Base-by-base conservation (phyloP, 176 grass and related monocot species). In the Aegilops tauschii region DNA sequence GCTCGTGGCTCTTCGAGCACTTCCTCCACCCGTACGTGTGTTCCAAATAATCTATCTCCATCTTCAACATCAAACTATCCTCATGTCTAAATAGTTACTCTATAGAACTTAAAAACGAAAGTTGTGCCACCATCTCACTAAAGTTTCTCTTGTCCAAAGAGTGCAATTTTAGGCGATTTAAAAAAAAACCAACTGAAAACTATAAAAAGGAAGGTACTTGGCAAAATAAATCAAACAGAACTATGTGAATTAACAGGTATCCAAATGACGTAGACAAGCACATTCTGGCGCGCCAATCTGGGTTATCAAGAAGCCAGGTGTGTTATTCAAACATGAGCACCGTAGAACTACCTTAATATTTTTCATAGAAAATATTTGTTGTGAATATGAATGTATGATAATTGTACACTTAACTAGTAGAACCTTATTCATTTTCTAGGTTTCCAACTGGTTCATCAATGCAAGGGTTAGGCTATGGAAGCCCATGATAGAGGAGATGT, bases 391-490 rank as follows among this genome's bases (percentile, higher is more conserved):
- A 59, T n/a, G 56, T 3, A 59, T 21, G 56, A 21, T 18, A 54
- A 50, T 20, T 59, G 1, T 20, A 21, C 56, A 9, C 7, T 59
- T 9, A 59, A 59, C 56, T 59, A 59, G 7, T 59, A 59, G 54
- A 59, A 54, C 50, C 18, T 59, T 21, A 21, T 9, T 3, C 4
- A 28, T 25, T 44, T 73, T n/a, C 6, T 29, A 97, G 95, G 92
- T 97, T 20, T 97, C 95, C 28, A 97, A 97, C n/a, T 97, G 95
- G 95, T 97, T 97, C 88, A 94, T 97, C 78, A 97, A 97, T 42
- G 94, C 94, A 65, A 90, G 94, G 84, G 94, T 97, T 86, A 87
- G 95, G 81, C 69, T 97, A 14, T 97, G 95, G 95, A 97, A 97
- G 86, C 95, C 95, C 25, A 97, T 97, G 95, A 84, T 97, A 39